Base-by-base conservation (phyloP, 2,329 filamentous ascomycete genomes). In the Cercospora sp. region DNA sequence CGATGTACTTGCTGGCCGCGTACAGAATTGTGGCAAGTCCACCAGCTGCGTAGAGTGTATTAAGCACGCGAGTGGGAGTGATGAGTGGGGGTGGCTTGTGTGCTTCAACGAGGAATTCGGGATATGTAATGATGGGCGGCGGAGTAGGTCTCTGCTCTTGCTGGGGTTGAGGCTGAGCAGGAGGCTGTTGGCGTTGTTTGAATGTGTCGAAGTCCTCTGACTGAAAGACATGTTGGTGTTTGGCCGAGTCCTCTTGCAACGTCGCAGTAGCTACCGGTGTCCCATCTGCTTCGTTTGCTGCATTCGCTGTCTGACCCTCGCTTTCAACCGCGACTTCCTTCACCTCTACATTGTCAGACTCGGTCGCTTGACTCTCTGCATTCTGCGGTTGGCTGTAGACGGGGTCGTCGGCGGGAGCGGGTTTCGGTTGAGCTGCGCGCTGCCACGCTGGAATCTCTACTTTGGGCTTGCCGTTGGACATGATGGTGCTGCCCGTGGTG, bases 1-100 rank as follows among this genome's bases (percentile, higher is more conserved):
- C 80, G 59, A 92, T 83, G 77, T 87, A 91, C 73, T 87, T 90
- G 73, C 89, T 89, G 5, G 89, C 84, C 71, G 90, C 91, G 78
- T 94, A 93, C 68, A 92, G 79, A 48, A 82, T 81, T 3, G 86
- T 83, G 20, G 85, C 84, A 5, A 88, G 74, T 3, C 85, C 87
- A 9, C 84, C 84, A 10, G 86, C 81, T 20, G 84, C 80, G 70
- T 89, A 89, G 64, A 86, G 79, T 2, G 87, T 86, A 71, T 84
- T 87, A 33, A 87, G 74, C 4, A 89, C 79, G 36, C 84, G 84
- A n/a, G 80, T 78, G 60, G 87, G 82, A 6, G 87, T 88, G 33
- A 90, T 74, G 80, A 87, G 79, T 79, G 86, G 87, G 13, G 87
- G 86, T 9, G 86, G 86, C 71, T 87, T 87, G 69, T 83, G 80